Evolutionary conservation across 805 yeast genomes (phyloP).

Genomic region (Kluyveromyces wickerhamii): DNA sequence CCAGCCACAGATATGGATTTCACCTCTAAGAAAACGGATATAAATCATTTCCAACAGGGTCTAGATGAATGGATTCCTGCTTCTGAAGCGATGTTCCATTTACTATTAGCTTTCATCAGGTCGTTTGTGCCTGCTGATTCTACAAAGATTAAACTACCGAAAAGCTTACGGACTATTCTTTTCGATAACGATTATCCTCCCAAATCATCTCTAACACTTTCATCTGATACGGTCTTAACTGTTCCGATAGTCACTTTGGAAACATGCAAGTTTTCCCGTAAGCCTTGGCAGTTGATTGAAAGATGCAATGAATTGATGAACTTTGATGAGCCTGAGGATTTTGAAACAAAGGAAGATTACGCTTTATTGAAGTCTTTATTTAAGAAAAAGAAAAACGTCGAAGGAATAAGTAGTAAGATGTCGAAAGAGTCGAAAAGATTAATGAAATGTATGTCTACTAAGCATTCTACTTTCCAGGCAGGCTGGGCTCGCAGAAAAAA

Average conservation of each 20-base stretch:
- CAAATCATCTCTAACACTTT: constrained; percentile 31
- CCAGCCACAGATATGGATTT: constrained; percentile 26
- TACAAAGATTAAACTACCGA: constrained; percentile 47
- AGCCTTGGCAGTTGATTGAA: constrained; percentile 52
- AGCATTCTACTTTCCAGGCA: constrained; percentile 33
- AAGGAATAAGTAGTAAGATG: constrained; percentile 52
- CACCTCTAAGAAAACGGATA: constrained; percentile 10
- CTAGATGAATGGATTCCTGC: constrained; percentile 70
- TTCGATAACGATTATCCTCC: constrained; percentile 76
- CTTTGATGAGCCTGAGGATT: constrained; percentile 62
- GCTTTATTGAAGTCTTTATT: constrained; percentile 67
- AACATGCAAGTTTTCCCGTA: constrained; percentile 37
- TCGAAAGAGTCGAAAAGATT: constrained; percentile 67
- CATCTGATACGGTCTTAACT: constrained; percentile 37
- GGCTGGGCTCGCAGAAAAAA: constrained; percentile 34
- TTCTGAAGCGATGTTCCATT: constrained; percentile 79
- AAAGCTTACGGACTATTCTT: constrained; percentile 54
- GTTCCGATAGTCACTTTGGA: constrained; percentile 58
- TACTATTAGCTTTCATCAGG: constrained; percentile 65
- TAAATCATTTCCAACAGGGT: constrained; percentile 54
- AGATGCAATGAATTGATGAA: constrained; percentile 50
- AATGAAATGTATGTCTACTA: constrained; percentile 34
- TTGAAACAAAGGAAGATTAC: constrained; percentile 70
- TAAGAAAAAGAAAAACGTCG: constrained; percentile 42
- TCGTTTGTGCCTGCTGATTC: constrained; percentile 67